phyloP scores from a whole-genome alignment of 495 filamentous ascomycete genomes.

The Clavariopsis aquatica region DNA sequence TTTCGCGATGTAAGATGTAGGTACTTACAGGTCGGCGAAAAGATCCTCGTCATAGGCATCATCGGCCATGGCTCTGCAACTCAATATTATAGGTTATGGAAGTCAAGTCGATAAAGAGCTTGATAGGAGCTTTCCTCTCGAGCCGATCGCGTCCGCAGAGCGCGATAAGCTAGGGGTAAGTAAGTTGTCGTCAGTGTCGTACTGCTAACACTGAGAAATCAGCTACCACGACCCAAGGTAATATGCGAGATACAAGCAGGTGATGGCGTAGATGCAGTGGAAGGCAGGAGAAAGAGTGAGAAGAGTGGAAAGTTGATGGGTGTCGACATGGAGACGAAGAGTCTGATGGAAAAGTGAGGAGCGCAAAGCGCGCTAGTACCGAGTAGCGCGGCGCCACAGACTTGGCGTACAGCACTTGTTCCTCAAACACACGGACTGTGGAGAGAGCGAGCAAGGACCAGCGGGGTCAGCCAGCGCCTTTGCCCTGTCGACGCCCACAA shows the following conservation, averaged over 20 bases:
- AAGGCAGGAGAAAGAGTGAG: not conserved
- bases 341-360: constrained; percentile 23
- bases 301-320: not conserved
- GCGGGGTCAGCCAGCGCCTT: constrained; percentile 1
- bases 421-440: not conserved
- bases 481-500: constrained; percentile 13
- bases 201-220: not conserved
- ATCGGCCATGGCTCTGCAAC: constrained; percentile 68
- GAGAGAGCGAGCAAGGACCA: not conserved
- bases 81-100: not conserved
- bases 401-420: not conserved
- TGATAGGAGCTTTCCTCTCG: constrained; percentile 6
- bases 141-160: constrained; percentile 4
- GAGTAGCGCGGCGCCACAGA: constrained; percentile 4
- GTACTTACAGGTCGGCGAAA: constrained; percentile 91
- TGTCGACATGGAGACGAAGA: constrained; percentile 4
- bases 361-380: constrained; percentile 1
- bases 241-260: too few relatives aligned
- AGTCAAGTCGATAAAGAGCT: constrained; percentile 10
- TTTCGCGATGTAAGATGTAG: not conserved
- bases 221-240: not conserved
- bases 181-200: not conserved
- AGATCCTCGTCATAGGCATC: constrained; percentile 96
- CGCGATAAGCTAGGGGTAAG: constrained; percentile 4
- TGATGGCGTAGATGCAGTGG: constrained; percentile 1